Evolutionary conservation across 192 early-diverging fungal species (phyloP), one percentile per base, ranked within the genome.

Genomic region (Dispira parvispora): DNA sequence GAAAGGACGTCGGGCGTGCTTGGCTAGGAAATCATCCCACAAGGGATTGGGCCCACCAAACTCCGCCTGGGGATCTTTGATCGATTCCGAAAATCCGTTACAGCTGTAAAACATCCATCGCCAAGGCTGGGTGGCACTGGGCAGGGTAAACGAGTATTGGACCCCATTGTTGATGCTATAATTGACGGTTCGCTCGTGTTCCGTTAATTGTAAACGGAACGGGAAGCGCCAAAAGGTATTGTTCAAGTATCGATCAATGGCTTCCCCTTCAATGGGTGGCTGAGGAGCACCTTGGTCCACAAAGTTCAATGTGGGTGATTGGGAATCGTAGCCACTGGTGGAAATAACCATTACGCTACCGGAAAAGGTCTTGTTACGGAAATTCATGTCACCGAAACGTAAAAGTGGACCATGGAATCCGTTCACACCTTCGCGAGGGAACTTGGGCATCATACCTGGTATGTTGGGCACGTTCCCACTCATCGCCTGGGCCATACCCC

Each of bases 31-130:
- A 70, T 88, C 85, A 62, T 82, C 76, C 85, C 85, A 88, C 44
- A 88, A 65, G 8, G 80, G 80, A 14, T 80, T 78, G 71, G 67
- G 62, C 55, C 71, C 68, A 42, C 69, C 68, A 55, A 77, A 63
- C 63, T 64, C 65, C 42, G 67, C 58, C 68, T 72, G 71, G 47
- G 68, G 65, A 63, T 71, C 69, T 0, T 62, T 50, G 14, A 79
- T 71, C 26, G 68, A 71, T 43, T 80, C 76, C 13, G 83, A 85
- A 67, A 81, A 87, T 10, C 85, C 85, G 63, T 87, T 87, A 70
- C 85, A 87, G 32, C 78, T 80, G 69, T 79, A 79, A 66, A 87
- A 87, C 64, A 76, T 75, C 65, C 80, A 85, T 10, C 82, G 76
- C 76, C 81, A 82, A 11, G 79, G 72, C 61, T 80, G 74, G 47